phyloP scores from a whole-genome alignment of 768 basidiomycete species.

The Termitomyces sp. region DNA sequence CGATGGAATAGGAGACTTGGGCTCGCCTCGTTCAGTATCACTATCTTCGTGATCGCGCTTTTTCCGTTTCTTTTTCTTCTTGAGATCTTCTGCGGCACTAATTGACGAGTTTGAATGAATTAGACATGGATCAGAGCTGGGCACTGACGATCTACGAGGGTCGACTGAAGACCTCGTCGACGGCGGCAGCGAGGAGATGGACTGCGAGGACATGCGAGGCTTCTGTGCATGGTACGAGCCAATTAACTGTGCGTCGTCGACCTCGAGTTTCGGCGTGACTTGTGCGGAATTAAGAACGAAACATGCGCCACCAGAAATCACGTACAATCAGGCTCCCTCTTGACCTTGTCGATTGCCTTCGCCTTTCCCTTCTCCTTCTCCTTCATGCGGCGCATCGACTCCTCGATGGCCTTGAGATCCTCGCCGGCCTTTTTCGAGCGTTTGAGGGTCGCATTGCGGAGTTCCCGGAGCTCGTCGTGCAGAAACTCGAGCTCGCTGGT shows the following conservation, averaged over 20 bases:
- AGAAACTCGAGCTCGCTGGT: constrained; percentile 67
- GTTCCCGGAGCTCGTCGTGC: constrained; percentile 50
- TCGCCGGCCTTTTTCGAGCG: constrained; percentile 70
- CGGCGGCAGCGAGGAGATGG: constrained; percentile 31
- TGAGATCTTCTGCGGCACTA: constrained; percentile 42
- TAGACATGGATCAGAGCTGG: too few relatives aligned
- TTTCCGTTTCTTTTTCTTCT: constrained; percentile 85
- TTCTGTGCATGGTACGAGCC: too few relatives aligned
- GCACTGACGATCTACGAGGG: constrained; percentile 51
- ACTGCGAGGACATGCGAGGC: constrained; percentile 39
- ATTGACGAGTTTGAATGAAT: not conserved
- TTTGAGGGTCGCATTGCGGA: constrained; percentile 50
- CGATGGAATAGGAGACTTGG: too few relatives aligned
- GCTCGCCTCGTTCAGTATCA: constrained; percentile 55
- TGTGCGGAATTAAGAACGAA: constrained; percentile 3
- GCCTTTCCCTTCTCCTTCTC: constrained; percentile 74
- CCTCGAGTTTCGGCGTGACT: constrained; percentile 44
- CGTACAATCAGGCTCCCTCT: constrained; percentile 74
- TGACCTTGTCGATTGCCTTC: constrained; percentile 40
- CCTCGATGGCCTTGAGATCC: constrained; percentile 69
- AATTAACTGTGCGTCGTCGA: constrained; percentile 33
- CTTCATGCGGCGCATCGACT: constrained; percentile 70
- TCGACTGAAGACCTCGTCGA: constrained; percentile 54
- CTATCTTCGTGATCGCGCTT: constrained; percentile 61
- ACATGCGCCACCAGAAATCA: constrained; percentile 14